Conservation (phyloP, 2,329 filamentous ascomycete species). For the Diaporthe vaccinii region DNA sequence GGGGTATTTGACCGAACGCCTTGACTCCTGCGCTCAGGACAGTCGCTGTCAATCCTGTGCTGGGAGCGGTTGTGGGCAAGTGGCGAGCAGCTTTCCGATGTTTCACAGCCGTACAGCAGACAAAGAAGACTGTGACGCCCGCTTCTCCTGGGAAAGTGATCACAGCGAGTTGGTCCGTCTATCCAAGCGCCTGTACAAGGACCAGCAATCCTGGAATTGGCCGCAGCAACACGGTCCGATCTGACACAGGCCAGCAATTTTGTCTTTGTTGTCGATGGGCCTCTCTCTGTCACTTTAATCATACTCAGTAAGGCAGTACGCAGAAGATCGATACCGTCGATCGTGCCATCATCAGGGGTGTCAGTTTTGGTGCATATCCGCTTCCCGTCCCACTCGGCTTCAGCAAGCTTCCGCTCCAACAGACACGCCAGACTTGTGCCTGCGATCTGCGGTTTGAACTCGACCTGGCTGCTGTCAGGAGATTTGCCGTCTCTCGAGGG, state of each 20-base stretch:
- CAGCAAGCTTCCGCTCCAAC: conserved; percentile 42
- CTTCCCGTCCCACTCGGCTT: conserved; percentile 40
- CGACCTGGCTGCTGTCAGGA: conserved; percentile 35
- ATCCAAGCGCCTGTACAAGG: conserved; percentile 26
- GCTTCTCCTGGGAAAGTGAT: conserved; percentile 22
- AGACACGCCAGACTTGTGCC: conserved; percentile 37
- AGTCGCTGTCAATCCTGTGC: conserved; percentile 27
- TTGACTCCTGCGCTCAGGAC: conserved; percentile 32
- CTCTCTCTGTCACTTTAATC: conserved; percentile 30
- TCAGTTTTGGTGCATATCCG: conserved; percentile 38
- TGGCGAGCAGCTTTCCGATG: conserved; percentile 48
- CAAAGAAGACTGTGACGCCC: conserved; percentile 50
- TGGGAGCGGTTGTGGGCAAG: conserved; percentile 41
- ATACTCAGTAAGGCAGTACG: conserved; percentile 23
- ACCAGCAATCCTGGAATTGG: conserved; percentile 25
- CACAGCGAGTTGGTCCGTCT: conserved; percentile 34
- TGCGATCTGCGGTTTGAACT: conserved; percentile 33
- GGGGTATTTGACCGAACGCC: neutral
- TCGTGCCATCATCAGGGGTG: conserved; percentile 26
- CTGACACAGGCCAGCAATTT: conserved; percentile 29
- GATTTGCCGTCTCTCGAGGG: conserved; percentile 35
- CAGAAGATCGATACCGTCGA: conserved; percentile 23
- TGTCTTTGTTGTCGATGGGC: conserved; percentile 35
- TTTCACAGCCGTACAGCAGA: conserved; percentile 50
- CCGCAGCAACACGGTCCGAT: conserved; percentile 26